Conservation (phyloP, 2,329 filamentous ascomycete species). For the Trichoderma koningii region DNA sequence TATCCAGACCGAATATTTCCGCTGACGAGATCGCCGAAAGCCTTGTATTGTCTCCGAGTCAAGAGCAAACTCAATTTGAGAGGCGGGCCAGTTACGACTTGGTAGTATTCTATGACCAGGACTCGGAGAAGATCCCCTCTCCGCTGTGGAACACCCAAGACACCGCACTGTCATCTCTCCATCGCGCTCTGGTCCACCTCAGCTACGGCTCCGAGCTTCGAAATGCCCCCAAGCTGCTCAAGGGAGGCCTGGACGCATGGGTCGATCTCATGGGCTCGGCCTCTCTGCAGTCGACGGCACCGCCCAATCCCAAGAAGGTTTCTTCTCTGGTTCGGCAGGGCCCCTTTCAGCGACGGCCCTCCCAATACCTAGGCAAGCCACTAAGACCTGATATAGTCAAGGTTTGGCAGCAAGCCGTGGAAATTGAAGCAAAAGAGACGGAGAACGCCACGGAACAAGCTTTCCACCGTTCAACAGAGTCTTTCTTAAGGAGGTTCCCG, state of each 20-base stretch:
- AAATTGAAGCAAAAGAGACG: slow-evolving; percentile 54
- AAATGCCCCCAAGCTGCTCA: slow-evolving; percentile 72
- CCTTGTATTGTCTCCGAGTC: slow-evolving; percentile 68
- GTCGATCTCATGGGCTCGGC: slow-evolving; percentile 73
- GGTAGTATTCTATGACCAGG: slow-evolving; percentile 86
- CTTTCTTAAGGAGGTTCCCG: slow-evolving; percentile 81
- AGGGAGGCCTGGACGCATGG: slow-evolving; percentile 87
- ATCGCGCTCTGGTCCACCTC: slow-evolving; percentile 79
- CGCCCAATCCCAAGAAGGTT: slow-evolving; percentile 16
- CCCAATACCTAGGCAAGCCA: slow-evolving; percentile 60
- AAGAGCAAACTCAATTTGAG: slow-evolving; percentile 75
- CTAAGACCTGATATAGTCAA: slow-evolving; percentile 80
- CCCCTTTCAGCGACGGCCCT: slow-evolving; percentile 30
- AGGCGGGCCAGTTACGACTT: slow-evolving; percentile 76
- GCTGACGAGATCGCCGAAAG: slow-evolving; percentile 65
- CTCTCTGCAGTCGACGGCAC: slow-evolving; percentile 53
- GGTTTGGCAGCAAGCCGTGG: slow-evolving; percentile 76
- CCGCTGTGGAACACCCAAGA: slow-evolving; percentile 44
- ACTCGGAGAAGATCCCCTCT: slow-evolving; percentile 54
- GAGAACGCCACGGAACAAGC: slow-evolving; percentile 49
- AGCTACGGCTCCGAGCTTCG: slow-evolving; percentile 77
- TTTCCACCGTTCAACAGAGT: slow-evolving; percentile 73
- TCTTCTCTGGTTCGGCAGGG: neutral
- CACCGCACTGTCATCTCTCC: slow-evolving; percentile 68
- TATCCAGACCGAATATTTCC: slow-evolving; percentile 67